Base-by-base conservation (phyloP, 108 stramenopile species). In the Cyclotella sp. region DNA sequence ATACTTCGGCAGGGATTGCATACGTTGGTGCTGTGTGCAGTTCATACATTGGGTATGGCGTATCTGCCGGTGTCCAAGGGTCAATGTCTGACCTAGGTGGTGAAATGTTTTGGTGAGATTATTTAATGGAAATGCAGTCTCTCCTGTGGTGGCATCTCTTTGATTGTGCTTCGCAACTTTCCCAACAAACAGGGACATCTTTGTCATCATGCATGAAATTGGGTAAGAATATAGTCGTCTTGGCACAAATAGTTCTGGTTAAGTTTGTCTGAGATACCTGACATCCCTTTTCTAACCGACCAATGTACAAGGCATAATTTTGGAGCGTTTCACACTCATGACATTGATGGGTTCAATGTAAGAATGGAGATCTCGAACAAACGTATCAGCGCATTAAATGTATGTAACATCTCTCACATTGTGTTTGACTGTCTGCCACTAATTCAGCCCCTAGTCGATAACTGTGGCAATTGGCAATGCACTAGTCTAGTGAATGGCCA, bases 21-120 rank as follows among this genome's bases (percentile, higher is more conserved):
- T 58, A 21, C 3, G 4, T 58, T 14, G 55, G 55, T 24, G 55
- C 19, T 3, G 22, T 58, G 13, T 58, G 62, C 21, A 41, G 15
- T n/a, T 42, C 62, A 42, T 13, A 42, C 16, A 2, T 39, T 6
- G 62, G 62, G 2, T 63, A 42, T 41, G 62, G 62, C 3, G 62
- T 63, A 34, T 21, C 40, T 26, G 24, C 7, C 9, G 62, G 62
- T 39, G 21, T 63, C n/a, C 3, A 15, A 42, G 62, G 62, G 18
- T 41, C 62, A 19, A 16, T 63, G 9, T 41, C 39, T 18, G 21
- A 41, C 34, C 28, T 63, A 3, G 41, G 41, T 3, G 41, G 34
- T 3, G 62, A 24, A 1, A 27, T 58, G 22, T 58, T 58, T 58
- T 58, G 55, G 55, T 58, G 47, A 58, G 57, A 6, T 34, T 34